These are phyloP conservation scores for Yarrowia sp. DNA, from an alignment of 805 yeast species.

Conservation along the genomic window DNA sequence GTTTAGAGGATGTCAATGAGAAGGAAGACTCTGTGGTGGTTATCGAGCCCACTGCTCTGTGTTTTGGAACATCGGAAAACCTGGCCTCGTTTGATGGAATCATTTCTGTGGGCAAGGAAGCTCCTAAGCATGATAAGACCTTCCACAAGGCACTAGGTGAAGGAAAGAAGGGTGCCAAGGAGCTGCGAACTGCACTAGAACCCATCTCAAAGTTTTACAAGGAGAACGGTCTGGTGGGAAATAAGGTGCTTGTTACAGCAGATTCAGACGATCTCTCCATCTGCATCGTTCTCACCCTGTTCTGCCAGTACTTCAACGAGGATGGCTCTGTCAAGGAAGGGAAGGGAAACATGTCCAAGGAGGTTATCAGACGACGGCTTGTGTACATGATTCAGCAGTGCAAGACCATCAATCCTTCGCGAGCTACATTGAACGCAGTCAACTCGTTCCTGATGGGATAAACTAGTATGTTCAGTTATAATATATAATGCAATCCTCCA, in stretches of 20 bases:
- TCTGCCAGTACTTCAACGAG: slow-evolving; percentile 48
- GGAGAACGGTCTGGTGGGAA: slow-evolving; percentile 20
- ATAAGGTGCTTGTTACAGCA: slow-evolving; percentile 51
- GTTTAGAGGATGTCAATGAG: background rate
- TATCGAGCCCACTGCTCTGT: background rate
- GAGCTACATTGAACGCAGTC: slow-evolving; percentile 73
- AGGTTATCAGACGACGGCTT: slow-evolving; percentile 54
- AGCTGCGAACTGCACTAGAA: slow-evolving; percentile 51
- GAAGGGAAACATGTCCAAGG: slow-evolving; percentile 42
- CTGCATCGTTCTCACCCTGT: slow-evolving; percentile 54
- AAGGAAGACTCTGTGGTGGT: background rate
- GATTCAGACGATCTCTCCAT: slow-evolving; percentile 62
- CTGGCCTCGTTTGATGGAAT: background rate
- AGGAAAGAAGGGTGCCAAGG: slow-evolving; percentile 65
- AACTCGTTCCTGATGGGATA: slow-evolving; percentile 55
- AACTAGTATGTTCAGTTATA: background rate
- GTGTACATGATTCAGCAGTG: slow-evolving; percentile 46
- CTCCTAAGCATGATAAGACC: background rate
- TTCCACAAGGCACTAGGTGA: slow-evolving; percentile 31
- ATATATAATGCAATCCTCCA: background rate
- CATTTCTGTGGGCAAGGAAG: background rate
- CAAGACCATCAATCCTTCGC: slow-evolving; percentile 65
- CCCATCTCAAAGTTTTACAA: slow-evolving; percentile 40
- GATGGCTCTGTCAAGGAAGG: slow-evolving; percentile 38
- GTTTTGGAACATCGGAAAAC: background rate